Percentiles rank a stretch among this genome's conserved stretches.
Evolutionary conservation across 78 protist genomes (phyloP).

Genomic region (Dictyostelium intermedium): DNA sequence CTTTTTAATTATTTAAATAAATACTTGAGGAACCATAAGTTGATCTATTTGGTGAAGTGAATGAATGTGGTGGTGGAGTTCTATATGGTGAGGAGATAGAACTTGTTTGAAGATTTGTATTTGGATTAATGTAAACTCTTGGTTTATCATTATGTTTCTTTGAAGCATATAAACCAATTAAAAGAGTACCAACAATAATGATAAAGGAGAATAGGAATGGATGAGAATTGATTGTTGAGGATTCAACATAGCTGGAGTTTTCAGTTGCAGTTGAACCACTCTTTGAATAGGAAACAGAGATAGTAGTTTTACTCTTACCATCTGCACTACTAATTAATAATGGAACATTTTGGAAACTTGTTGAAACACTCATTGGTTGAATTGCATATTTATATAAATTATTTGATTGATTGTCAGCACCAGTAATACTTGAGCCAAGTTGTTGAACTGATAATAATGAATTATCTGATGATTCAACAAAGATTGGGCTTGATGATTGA

Average conservation of each 20-base stretch:
- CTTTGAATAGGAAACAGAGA: slow-evolving; percentile 6
- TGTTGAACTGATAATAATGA: slow-evolving; percentile 23
- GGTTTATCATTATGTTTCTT: neutral
- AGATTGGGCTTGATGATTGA: slow-evolving; percentile 13
- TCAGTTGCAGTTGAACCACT: neutral
- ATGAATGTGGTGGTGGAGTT: slow-evolving; percentile 37
- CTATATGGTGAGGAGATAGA: slow-evolving; percentile 10
- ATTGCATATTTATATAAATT: neutral
- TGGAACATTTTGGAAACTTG: slow-evolving; percentile 9
- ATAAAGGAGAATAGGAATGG: neutral
- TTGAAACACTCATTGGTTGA: slow-evolving; percentile 7
- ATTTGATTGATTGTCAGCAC: neutral
- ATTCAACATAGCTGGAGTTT: neutral
- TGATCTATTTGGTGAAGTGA: slow-evolving; percentile 22
- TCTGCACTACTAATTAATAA: slow-evolving; percentile 27
- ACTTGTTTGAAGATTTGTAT: neutral
- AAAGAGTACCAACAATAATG: neutral
- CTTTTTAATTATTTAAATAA: neutral
- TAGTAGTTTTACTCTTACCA: slow-evolving; percentile 14
- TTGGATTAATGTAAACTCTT: neutral
- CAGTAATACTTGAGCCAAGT: neutral
- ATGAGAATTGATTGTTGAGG: neutral
- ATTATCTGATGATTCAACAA: slow-evolving; percentile 51
- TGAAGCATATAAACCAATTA: neutral
- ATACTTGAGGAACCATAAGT: slow-evolving; percentile 3